Base-by-base conservation (phyloP, 768 basidiomycete genomes). In the Lentinula raphanica region DNA sequence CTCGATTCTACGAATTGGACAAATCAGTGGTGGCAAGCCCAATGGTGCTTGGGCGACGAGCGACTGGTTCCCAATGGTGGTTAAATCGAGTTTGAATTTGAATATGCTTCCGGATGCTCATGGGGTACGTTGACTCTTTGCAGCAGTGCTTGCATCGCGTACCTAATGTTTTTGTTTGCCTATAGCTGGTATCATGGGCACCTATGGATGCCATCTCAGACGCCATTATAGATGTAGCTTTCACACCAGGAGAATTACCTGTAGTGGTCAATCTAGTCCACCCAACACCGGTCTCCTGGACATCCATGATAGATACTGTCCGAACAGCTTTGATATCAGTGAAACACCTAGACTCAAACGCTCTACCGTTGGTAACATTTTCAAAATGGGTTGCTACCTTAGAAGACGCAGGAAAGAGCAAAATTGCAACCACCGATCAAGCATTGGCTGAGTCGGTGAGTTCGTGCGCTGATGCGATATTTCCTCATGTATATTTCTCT, bases 41-140 rank as follows among this genome's bases (percentile, higher is more conserved):
- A 66, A 68, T 39, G 77, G 76, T 15, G 68, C 70, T 3, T 76
- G 74, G 76, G 67, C 68, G 19, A 69, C 64, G 0, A 66, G 64
- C 1, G 69, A 73, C 45, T 75, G 74, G 71, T 57, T 78, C 39
- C 72, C 76, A 6, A 67, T 70, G 23, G 60, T 77, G 11, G 60
- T 76, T 11, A 70, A 71, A 59, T 72, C 72, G 3, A 69, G 68
- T 51, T 40, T 74, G 21, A 44, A 51, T 0, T 40, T 75, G 21
- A 68, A 66, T 1, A 59, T 49, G 1, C 62, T 76, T 31, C 72
- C 71, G 0, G 60, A 69, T 11, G 65, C 65, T 1, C 38, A 58
- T 12, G 67, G 68, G 36, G 70, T 68, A 29, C 55, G 71, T 66
- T 15, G 29, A 49, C 40, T 35, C 49, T 39, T 32, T 32, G 32